These are phyloP conservation scores for Mycena chlorophos DNA, from an alignment of 768 basidiomycete species.

Conservation along the genomic window DNA sequence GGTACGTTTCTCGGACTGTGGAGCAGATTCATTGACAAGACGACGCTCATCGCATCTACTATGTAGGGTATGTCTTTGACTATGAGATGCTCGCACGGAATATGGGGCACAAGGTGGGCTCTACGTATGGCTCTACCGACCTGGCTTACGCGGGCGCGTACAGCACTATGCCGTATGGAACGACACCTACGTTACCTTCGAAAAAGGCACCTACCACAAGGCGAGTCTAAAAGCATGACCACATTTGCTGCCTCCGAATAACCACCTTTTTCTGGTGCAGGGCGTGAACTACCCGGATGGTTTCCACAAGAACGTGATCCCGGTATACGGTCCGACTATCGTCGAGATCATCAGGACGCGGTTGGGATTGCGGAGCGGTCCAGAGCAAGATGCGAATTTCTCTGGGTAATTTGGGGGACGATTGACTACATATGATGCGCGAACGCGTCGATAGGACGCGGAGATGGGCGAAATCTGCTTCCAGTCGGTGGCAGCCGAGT, in stretches of 20 bases:
- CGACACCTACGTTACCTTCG: slow-evolving; percentile 48
- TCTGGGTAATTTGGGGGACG: neutral
- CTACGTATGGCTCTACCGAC: neutral
- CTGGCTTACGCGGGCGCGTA: neutral
- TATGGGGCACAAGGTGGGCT: slow-evolving; percentile 40
- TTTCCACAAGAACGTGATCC: slow-evolving; percentile 63
- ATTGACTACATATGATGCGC: too few relatives aligned
- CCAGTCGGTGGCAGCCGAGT: too few relatives aligned
- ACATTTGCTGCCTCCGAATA: neutral
- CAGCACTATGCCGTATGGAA: slow-evolving; percentile 69
- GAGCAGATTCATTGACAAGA: neutral
- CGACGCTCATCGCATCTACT: neutral
- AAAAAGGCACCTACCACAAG: slow-evolving; percentile 32
- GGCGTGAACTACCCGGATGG: slow-evolving; percentile 52
- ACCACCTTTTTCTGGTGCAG: neutral
- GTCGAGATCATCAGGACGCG: slow-evolving; percentile 60
- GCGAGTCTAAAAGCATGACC: slow-evolving; percentile 13
- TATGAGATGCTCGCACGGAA: neutral
- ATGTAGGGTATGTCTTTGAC: neutral
- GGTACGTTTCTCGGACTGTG: slow-evolving; percentile 34
- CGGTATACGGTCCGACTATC: slow-evolving; percentile 59
- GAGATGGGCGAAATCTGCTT: too few relatives aligned
- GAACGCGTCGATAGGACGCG: too few relatives aligned
- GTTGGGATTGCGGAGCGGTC: slow-evolving; percentile 24
- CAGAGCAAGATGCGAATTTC: neutral